A percentile compares a stretch with the other conserved stretches of the same genome.
phyloP scores from a whole-genome alignment of 2,329 filamentous ascomycete genomes.

The Tolypocladium cylindrosporum region DNA sequence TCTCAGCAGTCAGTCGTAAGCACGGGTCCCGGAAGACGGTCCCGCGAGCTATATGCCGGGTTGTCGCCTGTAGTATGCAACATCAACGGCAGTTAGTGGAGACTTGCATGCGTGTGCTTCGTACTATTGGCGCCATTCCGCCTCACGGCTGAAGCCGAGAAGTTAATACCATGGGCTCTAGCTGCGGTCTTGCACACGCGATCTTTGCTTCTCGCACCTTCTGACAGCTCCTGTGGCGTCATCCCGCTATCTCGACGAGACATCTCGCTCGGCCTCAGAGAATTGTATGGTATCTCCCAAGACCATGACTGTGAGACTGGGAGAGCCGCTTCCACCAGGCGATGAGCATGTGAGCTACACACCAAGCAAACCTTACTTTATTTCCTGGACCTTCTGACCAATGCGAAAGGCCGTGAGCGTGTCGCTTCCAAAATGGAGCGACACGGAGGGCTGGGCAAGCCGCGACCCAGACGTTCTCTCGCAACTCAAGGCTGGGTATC shows the following conservation, averaged over 20 bases:
- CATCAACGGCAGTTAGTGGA: neutral
- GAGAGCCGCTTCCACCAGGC: constrained; percentile 13
- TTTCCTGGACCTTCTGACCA: neutral
- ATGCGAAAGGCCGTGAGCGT: constrained; percentile 16
- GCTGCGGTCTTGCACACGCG: neutral
- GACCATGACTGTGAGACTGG: constrained; percentile 5
- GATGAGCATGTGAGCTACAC: constrained; percentile 13
- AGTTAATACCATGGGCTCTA: neutral
- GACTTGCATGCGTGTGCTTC: neutral
- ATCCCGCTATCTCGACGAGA: no score
- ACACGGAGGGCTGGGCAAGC: constrained; percentile 13
- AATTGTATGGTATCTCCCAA: neutral
- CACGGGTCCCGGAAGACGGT: neutral
- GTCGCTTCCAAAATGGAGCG: constrained; percentile 18
- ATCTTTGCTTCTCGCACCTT: neutral
- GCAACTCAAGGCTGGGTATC: constrained; percentile 15
- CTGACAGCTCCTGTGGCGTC: no score
- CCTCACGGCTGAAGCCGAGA: neutral
- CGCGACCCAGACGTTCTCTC: constrained; percentile 10
- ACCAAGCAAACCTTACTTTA: neutral
- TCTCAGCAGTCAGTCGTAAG: neutral
- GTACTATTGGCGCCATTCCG: neutral
- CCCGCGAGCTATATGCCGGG: neutral
- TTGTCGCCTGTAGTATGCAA: neutral
- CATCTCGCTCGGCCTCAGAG: neutral